phyloP scores from a whole-genome alignment of 2,329 filamentous ascomycete species.

The Penicillium sp. region DNA sequence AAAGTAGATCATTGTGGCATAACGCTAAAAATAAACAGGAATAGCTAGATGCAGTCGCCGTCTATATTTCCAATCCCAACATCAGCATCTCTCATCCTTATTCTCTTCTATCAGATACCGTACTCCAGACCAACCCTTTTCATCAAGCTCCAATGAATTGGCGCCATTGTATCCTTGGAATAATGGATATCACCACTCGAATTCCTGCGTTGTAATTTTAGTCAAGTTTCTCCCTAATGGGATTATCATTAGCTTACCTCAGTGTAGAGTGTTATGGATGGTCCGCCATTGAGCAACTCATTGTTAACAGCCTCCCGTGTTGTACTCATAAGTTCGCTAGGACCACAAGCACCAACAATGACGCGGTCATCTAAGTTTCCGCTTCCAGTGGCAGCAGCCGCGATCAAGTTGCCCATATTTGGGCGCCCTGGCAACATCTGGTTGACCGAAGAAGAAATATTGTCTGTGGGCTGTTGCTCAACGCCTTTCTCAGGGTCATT shows the following conservation, averaged over 20 bases:
- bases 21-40: not conserved
- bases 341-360: slow-evolving; percentile 4
- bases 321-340: not conserved
- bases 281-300: not conserved
- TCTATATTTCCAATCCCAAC: not conserved
- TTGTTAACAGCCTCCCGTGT: not conserved
- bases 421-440: not conserved
- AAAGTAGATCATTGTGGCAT: not conserved
- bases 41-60: not conserved
- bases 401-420: not conserved
- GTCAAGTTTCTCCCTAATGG: not conserved
- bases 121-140: too few species aligned
- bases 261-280: not conserved
- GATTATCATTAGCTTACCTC: not conserved
- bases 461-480: not conserved
- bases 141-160: not conserved
- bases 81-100: too few species aligned
- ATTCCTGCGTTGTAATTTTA: not conserved
- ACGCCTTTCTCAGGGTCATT: slow-evolving; percentile 1
- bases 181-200: not conserved
- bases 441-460: not conserved
- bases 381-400: not conserved
- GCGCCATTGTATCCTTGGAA: not conserved
- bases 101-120: not conserved
- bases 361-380: not conserved